Conservation (phyloP, 129 eudicot species). For the Flaveria trinervia region DNA sequence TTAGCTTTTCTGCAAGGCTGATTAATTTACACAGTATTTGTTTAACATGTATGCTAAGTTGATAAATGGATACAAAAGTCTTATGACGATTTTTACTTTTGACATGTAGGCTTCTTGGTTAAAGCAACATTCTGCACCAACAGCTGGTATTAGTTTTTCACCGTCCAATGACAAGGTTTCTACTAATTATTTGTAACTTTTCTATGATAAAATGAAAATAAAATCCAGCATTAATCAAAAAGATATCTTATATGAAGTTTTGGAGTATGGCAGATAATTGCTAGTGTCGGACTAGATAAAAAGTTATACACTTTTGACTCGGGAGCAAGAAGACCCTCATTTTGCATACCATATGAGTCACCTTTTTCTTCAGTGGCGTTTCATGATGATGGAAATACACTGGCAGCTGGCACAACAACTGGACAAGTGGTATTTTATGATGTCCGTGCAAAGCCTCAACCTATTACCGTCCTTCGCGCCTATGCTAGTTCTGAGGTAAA, state of each 20-base stretch:
- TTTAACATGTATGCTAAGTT: conserved; percentile 12
- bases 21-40: neutral
- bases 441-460: conserved; percentile 92
- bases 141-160: conserved; percentile 91
- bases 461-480: conserved; percentile 88
- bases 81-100: neutral
- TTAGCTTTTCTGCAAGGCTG: neutral
- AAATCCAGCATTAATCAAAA: neutral
- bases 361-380: conserved; percentile 95
- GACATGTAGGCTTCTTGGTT: conserved; percentile 80
- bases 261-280: conserved; percentile 63
- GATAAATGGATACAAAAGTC: neutral
- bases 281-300: conserved; percentile 92
- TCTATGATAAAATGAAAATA: neutral
- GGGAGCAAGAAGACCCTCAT: conserved; percentile 60
- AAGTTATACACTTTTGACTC: conserved; percentile 86
- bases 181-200: neutral
- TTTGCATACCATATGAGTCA: conserved; percentile 75
- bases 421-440: conserved; percentile 95
- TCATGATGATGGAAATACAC: conserved; percentile 81
- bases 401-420: conserved; percentile 94
- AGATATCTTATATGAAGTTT: conserved; percentile 7
- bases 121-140: conserved; percentile 97
- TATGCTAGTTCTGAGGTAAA: conserved; percentile 84
- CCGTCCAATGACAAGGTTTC: conserved; percentile 94